A percentile compares a stretch with the other conserved stretches of the same genome.
These are phyloP conservation scores for Mycena vitilis DNA, from an alignment of 768 basidiomycete genomes.

Conservation along the genomic window DNA sequence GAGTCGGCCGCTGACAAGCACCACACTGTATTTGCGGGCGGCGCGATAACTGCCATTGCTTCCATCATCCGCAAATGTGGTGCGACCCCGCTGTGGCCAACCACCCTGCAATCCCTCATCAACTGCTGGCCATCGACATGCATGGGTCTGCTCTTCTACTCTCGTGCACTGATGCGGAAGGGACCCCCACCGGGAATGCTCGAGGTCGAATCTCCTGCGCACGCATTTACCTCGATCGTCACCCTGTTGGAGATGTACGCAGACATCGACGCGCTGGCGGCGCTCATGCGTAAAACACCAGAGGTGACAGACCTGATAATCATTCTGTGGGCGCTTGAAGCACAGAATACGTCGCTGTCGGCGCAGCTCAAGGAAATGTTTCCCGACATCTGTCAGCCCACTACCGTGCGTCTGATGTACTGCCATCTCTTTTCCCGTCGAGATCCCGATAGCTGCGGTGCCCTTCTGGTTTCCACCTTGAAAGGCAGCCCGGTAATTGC, in stretches of 20 bases:
- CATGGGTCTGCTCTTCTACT: constrained; percentile 18
- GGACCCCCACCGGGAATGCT: background rate
- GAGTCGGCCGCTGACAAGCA: background rate
- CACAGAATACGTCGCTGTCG: background rate
- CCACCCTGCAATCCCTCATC: background rate
- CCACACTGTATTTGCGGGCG: constrained; percentile 4
- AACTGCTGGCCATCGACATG: constrained; percentile 9
- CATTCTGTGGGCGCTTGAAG: constrained; percentile 21
- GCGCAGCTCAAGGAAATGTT: constrained; percentile 24
- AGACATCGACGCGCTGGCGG: constrained; percentile 13
- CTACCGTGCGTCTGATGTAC: constrained; percentile 6
- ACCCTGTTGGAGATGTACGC: constrained; percentile 25
- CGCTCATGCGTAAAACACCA: constrained; percentile 12
- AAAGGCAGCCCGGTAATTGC: constrained; percentile 4
- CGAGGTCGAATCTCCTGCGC: constrained; percentile 23
- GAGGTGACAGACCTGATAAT: constrained; percentile 3
- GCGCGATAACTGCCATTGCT: constrained; percentile 3
- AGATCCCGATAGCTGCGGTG: background rate
- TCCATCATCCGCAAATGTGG: constrained; percentile 11
- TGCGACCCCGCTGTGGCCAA: background rate
- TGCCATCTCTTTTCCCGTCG: background rate
- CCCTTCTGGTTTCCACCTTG: background rate
- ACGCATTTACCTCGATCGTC: constrained; percentile 20
- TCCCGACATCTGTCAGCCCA: constrained; percentile 6
- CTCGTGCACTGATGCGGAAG: background rate